Percentiles rank a stretch among this genome's conserved stretches.
phyloP scores from a whole-genome alignment of 345 rosid species.

The Aquilaria sinensis region DNA sequence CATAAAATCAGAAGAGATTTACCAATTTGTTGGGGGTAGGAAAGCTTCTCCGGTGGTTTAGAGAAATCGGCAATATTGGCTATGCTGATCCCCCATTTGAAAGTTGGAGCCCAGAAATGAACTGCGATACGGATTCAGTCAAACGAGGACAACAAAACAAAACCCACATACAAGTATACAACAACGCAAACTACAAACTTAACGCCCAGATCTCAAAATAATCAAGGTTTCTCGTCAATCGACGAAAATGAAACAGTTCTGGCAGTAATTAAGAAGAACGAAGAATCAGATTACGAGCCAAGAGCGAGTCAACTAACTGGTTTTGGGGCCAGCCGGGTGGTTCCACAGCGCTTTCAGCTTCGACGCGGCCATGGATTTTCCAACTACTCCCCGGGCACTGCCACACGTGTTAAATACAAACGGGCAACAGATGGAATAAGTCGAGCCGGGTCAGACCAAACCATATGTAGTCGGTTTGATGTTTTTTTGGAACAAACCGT shows the following conservation, averaged over 20 bases:
- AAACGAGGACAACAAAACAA: background rate
- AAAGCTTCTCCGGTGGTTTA: conserved; percentile 78
- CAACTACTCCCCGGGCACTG: background rate
- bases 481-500: too few species aligned
- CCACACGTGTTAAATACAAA: too few species aligned
- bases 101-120: conserved; percentile 96
- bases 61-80: conserved; percentile 83
- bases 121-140: conserved; percentile 31
- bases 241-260: background rate
- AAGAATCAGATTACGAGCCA: background rate
- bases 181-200: background rate
- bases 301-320: conserved; percentile 43
- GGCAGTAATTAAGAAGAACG: background rate
- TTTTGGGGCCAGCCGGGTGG: conserved; percentile 94
- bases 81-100: conserved; percentile 91
- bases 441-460: too few species aligned
- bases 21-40: conserved; percentile 90
- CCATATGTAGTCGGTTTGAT: too few species aligned
- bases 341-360: conserved; percentile 90
- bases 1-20: background rate
- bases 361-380: conserved; percentile 56
- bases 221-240: background rate
- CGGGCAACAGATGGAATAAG: too few species aligned
- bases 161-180: background rate
- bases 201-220: background rate